A percentile compares a stretch with the other conserved stretches of the same genome.
These are phyloP conservation scores for Juncus effusus DNA, from an alignment of 176 grass and related monocot species.

Conservation along the genomic window DNA sequence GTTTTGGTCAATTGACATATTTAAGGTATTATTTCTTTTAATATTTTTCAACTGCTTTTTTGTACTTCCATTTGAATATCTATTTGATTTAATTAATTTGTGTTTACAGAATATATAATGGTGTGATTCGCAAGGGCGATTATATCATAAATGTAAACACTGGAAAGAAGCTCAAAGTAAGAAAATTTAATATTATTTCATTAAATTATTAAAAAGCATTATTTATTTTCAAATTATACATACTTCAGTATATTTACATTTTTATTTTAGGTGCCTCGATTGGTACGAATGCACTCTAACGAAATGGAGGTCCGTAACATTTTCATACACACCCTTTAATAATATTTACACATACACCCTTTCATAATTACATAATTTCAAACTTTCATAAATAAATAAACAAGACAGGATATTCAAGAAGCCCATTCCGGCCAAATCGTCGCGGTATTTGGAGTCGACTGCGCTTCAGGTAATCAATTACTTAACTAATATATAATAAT, in stretches of 20 bases:
- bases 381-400: neutral
- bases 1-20: conserved; percentile 98
- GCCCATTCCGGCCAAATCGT: conserved; percentile 97
- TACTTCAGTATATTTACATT: neutral
- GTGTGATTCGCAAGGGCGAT: conserved; percentile 84
- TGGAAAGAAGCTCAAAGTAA: conserved; percentile 96
- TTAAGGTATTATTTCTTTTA: conserved; percentile 49
- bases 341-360: neutral
- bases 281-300: conserved; percentile 94
- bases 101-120: conserved; percentile 84
- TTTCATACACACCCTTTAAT: conserved; percentile 4
- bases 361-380: neutral
- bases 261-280: conserved; percentile 75
- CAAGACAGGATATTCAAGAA: conserved; percentile 91
- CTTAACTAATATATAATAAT: conserved; percentile 12
- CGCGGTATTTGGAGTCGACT: conserved; percentile 98
- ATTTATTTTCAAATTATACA: neutral
- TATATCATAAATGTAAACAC: conserved; percentile 97
- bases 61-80: conserved; percentile 10
- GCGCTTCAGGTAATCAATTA: conserved; percentile 58
- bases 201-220: too few species aligned
- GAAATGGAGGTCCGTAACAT: conserved; percentile 82
- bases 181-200: conserved; percentile 7
- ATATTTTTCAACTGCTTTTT: neutral
- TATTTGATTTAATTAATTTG: conserved; percentile 25